phyloP scores from a whole-genome alignment of 352 stramenopile species.

The Saprolegnia parasitica region DNA sequence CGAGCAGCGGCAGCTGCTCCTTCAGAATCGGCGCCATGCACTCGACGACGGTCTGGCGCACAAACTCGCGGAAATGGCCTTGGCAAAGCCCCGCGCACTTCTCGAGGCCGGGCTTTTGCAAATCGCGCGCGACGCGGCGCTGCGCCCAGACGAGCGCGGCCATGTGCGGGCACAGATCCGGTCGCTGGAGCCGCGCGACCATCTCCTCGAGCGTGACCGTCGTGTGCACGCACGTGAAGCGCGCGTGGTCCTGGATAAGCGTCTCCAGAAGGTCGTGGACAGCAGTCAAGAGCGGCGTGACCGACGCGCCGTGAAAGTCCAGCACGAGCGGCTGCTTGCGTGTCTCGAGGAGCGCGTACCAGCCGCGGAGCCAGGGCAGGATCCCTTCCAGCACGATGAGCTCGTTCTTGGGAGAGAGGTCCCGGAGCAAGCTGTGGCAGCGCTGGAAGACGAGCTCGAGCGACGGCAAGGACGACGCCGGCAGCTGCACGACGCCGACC shows the following conservation, averaged over 20 bases:
- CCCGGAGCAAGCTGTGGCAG: constrained; percentile 3
- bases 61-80: not conserved
- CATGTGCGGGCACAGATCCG: constrained; percentile 9
- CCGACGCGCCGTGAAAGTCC: not conserved
- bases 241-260: constrained; percentile 2
- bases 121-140: not conserved
- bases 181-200: not conserved
- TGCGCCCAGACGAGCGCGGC: constrained; percentile 1
- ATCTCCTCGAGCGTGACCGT: not conserved
- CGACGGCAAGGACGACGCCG: not conserved
- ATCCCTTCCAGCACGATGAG: constrained; percentile 3
- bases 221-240: constrained; percentile 14
- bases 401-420: constrained; percentile 7
- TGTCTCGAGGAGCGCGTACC: not conserved
- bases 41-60: not conserved
- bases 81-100: not conserved
- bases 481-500: not conserved
- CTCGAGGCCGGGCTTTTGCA: not conserved
- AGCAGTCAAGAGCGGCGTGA: not conserved
- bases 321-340: not conserved
- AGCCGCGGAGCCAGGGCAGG: constrained; percentile 1
- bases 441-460: constrained; percentile 13
- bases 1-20: not conserved
- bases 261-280: not conserved
- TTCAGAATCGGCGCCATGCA: constrained; percentile 7